These are phyloP conservation scores for Debaryomyces tyrocola DNA, from an alignment of 805 yeast species.

Conservation along the genomic window DNA sequence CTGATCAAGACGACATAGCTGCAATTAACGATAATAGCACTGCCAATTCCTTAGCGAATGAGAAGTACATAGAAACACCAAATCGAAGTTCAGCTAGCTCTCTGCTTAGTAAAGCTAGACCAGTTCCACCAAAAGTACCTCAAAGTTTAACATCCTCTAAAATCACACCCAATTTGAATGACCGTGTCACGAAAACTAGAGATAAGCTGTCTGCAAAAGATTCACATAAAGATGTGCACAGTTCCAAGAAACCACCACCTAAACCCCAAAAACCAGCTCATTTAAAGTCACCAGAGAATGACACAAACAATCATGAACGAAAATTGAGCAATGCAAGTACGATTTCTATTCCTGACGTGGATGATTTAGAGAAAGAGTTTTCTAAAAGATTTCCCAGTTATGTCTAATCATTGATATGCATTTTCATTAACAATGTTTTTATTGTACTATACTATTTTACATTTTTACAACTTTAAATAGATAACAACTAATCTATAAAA, in stretches of 20 bases:
- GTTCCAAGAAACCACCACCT: slow-evolving; percentile 50
- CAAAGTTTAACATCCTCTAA: slow-evolving; percentile 21
- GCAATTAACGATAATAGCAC: slow-evolving; percentile 25
- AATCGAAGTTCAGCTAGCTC: neutral
- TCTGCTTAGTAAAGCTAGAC: neutral
- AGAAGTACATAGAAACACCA: neutral
- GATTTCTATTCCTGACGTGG: slow-evolving; percentile 51
- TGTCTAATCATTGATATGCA: slow-evolving; percentile 28
- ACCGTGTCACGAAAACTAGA: no score
- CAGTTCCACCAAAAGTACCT: slow-evolving; percentile 39
- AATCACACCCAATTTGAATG: neutral
- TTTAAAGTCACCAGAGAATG: slow-evolving; percentile 37
- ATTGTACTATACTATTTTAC: no score
- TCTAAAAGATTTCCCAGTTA: slow-evolving; percentile 62
- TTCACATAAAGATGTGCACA: neutral
- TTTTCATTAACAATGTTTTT: neutral
- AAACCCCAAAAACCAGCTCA: slow-evolving; percentile 66
- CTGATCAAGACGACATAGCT: slow-evolving; percentile 42
- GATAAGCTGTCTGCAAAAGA: no score
- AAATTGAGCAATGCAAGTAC: slow-evolving; percentile 40
- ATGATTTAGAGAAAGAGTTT: slow-evolving; percentile 58
- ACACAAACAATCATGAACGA: slow-evolving; percentile 13
- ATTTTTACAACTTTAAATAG: neutral
- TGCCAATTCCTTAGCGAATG: neutral
- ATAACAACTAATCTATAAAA: neutral